Evolutionary conservation across 2,329 filamentous ascomycete genomes (phyloP), one percentile per base, ranked within the genome.

Genomic region (Aspergillus pseudonomiae): DNA sequence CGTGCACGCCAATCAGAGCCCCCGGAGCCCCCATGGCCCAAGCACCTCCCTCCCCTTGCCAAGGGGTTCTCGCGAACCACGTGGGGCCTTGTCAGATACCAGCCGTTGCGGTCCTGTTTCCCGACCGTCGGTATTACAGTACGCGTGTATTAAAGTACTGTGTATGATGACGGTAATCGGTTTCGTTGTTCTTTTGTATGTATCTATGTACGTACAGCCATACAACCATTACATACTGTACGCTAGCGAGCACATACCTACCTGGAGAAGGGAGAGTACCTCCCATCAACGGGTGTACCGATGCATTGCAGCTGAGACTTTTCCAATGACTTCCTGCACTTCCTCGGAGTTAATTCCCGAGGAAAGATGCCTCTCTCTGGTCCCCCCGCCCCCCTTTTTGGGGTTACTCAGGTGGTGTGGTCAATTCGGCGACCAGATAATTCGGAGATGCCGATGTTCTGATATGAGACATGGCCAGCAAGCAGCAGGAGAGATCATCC

Each of bases 71-170:
- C 65, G 28, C 34, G 30, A 36, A 58, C 26, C 66, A 67, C 66
- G 66, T 67, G 66, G 66, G 32, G 52, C 46, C 5, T 58, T 26
- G 64, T 66, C 62, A 67, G 54, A 64, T 66, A 65, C 62, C 41
- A 60, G 57, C 65, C 65, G 65, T 67, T 67, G 65, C 41, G n/a
- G 28, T 24, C 28, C 12, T 14, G 14, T 12, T 28, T 14, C 16
- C 26, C 0, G 14, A 2, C 7, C 0, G 1, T 9, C 12, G 5
- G 26, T 30, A 30, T 52, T 52, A 32, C 45, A 3, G 24, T 48
- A 48, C 3, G 1, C 14, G 1, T 26, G 46, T 52, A 30, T 30
- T 28, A 10, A 2, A 1, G 43, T 46, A 21, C 21, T 16, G 21
- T 46, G n/a, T 46, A 21, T 24, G 21, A 6, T 1, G 6, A 3